phyloP scores from a whole-genome alignment of 164 flowering plant genomes.

The Umbellularia californica region DNA sequence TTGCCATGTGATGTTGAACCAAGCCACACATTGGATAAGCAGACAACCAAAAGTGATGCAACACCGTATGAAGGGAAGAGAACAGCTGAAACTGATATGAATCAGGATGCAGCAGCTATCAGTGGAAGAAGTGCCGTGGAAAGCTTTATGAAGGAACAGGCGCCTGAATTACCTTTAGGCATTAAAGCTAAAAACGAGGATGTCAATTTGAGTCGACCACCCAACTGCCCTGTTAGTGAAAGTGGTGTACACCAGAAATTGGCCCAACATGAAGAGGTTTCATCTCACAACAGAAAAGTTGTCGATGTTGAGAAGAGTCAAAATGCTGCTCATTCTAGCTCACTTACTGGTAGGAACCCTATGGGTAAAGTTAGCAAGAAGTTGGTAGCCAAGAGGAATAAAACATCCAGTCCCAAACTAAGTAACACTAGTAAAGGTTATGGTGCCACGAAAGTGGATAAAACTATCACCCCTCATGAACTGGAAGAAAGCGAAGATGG shows the following conservation, averaged over 20 bases:
- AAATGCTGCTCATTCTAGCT: constrained; percentile 12
- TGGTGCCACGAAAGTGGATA: constrained; percentile 29
- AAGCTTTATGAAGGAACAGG: not conserved
- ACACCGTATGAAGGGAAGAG: not conserved
- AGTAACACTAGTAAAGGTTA: constrained; percentile 26
- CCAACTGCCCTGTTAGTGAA: constrained; percentile 7
- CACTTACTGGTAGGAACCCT: constrained; percentile 15
- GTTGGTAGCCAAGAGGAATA: constrained; percentile 33
- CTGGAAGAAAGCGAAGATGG: constrained; percentile 12
- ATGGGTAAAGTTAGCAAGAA: constrained; percentile 33
- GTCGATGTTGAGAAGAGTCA: constrained; percentile 15
- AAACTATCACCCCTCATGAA: constrained; percentile 16
- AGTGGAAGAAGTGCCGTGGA: not conserved
- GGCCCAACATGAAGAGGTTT: constrained; percentile 14
- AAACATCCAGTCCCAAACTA: constrained; percentile 40
- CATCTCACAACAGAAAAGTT: constrained; percentile 16
- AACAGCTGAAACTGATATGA: not conserved
- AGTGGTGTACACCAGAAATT: constrained; percentile 13
- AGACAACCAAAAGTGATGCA: not conserved
- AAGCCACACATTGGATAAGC: not conserved
- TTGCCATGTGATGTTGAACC: not conserved
- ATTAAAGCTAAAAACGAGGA: constrained; percentile 2
- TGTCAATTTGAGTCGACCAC: constrained; percentile 4
- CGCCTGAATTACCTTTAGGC: constrained; percentile 13
- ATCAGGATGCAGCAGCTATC: not conserved